phyloP scores from a whole-genome alignment of 2,329 filamentous ascomycete species.

The Ophiostoma angusticollis region DNA sequence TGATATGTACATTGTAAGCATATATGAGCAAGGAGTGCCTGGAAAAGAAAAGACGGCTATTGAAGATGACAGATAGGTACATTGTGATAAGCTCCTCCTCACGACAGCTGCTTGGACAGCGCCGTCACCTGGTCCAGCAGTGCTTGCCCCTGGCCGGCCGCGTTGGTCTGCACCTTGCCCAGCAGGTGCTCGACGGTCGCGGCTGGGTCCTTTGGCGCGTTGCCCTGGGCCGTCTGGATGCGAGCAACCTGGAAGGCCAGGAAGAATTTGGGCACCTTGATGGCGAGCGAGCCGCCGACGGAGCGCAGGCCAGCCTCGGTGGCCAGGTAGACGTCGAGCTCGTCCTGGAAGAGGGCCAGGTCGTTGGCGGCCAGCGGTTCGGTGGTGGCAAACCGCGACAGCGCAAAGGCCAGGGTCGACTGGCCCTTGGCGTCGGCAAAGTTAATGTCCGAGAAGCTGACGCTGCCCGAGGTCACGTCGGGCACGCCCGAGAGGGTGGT shows the following conservation, averaged over 20 bases:
- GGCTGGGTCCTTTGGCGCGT: constrained; percentile 35
- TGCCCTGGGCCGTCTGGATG: constrained; percentile 47
- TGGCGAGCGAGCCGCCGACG: constrained; percentile 36
- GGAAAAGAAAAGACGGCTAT: neutral
- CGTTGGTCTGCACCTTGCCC: constrained; percentile 45
- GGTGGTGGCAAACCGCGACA: constrained; percentile 39
- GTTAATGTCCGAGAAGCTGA: constrained; percentile 42
- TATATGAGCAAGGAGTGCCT: neutral
- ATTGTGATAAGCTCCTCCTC: neutral
- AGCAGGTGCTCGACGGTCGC: constrained; percentile 42
- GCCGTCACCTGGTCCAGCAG: constrained; percentile 40
- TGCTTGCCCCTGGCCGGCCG: constrained; percentile 32
- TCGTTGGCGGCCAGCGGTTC: constrained; percentile 34
- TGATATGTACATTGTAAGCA: neutral
- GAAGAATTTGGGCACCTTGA: constrained; percentile 54
- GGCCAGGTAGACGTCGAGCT: constrained; percentile 43
- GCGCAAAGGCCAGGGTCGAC: constrained; percentile 40
- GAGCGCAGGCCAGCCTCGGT: constrained; percentile 47
- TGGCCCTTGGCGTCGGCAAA: constrained; percentile 37
- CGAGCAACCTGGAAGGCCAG: constrained; percentile 44
- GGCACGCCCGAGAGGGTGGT: constrained; percentile 42
- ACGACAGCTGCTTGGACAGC: constrained; percentile 20
- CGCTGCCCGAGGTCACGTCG: constrained; percentile 38
- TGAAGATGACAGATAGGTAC: neutral
- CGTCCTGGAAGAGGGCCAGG: constrained; percentile 37